A percentile compares a stretch with the other conserved stretches of the same genome.
Conservation (phyloP, 345 rosid species). For the Passiflora organensis region DNA sequence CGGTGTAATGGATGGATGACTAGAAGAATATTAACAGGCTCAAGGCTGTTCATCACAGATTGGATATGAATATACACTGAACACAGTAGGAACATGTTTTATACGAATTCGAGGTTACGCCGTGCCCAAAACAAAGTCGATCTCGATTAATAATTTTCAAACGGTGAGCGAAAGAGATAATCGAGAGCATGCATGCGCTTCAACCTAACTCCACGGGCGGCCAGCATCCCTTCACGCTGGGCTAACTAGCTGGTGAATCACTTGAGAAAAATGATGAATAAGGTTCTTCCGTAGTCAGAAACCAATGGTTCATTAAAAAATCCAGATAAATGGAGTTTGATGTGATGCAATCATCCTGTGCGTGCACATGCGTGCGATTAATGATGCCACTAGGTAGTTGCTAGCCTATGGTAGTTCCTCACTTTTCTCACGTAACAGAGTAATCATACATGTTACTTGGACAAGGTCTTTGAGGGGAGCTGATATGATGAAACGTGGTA, state of each 20-base stretch:
- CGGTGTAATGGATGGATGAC: neutral
- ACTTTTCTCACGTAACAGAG: neutral
- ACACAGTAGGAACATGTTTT: too few species aligned
- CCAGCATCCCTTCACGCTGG: slow-evolving; percentile 15
- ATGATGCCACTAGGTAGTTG: slow-evolving; percentile 7
- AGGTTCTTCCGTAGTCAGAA: slow-evolving; percentile 2
- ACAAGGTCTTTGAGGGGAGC: neutral
- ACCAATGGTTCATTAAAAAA: neutral
- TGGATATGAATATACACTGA: too few species aligned
- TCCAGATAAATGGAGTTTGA: slow-evolving; percentile 14
- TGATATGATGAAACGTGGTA: neutral
- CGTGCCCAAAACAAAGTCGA: too few species aligned
- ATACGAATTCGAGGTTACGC: too few species aligned
- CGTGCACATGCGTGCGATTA: neutral
- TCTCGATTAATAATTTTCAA: too few species aligned
- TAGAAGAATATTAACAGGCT: too few species aligned
- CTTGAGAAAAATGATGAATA: neutral
- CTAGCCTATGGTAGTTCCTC: neutral
- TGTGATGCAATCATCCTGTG: slow-evolving; percentile 23
- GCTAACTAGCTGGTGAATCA: slow-evolving; percentile 11
- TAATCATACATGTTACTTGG: neutral
- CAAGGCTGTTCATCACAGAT: too few species aligned
- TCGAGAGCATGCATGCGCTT: slow-evolving; percentile 14
- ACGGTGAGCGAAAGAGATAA: neutral
- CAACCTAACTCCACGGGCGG: slow-evolving; percentile 3